Evolutionary conservation across 305 asterid species (phyloP).

Genomic region (Solanum hybrid): DNA sequence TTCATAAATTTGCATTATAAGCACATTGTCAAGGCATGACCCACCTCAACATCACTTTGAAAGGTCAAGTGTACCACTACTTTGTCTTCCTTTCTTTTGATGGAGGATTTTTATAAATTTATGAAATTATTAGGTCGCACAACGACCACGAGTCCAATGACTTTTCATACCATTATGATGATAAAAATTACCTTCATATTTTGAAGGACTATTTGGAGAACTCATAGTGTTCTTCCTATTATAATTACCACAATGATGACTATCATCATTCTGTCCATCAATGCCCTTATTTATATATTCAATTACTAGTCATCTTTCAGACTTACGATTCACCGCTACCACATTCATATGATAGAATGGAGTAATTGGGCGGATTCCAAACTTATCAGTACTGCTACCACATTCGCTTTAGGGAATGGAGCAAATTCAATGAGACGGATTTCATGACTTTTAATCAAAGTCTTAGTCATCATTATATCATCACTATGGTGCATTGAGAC

Average conservation of each 20-base stretch:
- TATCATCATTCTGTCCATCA: too few species aligned
- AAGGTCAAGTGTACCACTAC: neutral
- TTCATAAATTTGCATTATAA: neutral
- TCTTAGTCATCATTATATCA: neutral
- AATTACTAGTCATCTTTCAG: too few species aligned
- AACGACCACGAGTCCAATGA: neutral
- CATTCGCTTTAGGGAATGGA: neutral
- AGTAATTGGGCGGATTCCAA: neutral
- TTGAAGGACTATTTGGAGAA: neutral
- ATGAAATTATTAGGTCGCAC: neutral
- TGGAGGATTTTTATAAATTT: neutral
- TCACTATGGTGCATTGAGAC: neutral
- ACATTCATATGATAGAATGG: neutral
- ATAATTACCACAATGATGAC: neutral
- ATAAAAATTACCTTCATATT: neutral
- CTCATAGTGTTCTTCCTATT: neutral
- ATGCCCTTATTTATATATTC: neutral
- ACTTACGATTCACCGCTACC: too few species aligned
- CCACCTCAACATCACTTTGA: neutral
- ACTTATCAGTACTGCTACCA: neutral
- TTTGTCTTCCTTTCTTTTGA: neutral
- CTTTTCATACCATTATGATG: neutral
- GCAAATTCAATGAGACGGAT: neutral
- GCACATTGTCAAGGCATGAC: neutral
- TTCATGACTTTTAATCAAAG: neutral